Base-by-base conservation (phyloP, 2,329 filamentous ascomycete genomes). In the Fulvia fulva region DNA sequence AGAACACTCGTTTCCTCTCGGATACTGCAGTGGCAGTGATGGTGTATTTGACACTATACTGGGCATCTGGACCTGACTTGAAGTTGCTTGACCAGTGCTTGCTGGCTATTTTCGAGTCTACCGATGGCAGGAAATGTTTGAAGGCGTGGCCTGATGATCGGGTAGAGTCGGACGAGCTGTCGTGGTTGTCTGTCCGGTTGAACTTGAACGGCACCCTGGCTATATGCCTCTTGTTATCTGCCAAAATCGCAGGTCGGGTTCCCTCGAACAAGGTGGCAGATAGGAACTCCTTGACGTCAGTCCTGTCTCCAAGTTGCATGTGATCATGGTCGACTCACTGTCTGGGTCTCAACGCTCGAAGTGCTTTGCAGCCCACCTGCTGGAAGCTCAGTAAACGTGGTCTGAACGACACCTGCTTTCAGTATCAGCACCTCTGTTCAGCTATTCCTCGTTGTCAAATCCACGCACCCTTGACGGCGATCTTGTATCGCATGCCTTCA, bases 1-100 rank as follows among this genome's bases (percentile, higher is more conserved):
- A 57, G n/a, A 26, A 32, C 12, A 62, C 53, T 5, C 51, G 16
- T 12, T 53, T 59, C 25, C 37, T 59, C 19, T 59, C 57, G 5
- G 41, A 22, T 8, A 53, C 23, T n/a, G 57, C 60, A 3, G 57
- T 56, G 3, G 60, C 57, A 43, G 53, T 56, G 16, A 62, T 45
- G 8, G 46, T 55, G 26, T 62, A 62, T 9, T 32, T 59, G 26
- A 62, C 55, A 5, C 53, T 34, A 22, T 59, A 62, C 5, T 62
- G 37, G 2, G 49, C 50, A 34, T 56, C 50, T 25, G 52, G 30
- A 1, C 34, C 56, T 9, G 54, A 16, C 28, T 59, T 57, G 57
- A 62, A 59, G n/a, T 46, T 47, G 25, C 59, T 52, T 11, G 57
- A 56, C 57, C 57, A 62, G n/a, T 53, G 54, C n/a, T 49, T 49